Evolutionary conservation across 2,329 filamentous ascomycete species (phyloP).

Genomic region (Colletotrichum nymphaeae): DNA sequence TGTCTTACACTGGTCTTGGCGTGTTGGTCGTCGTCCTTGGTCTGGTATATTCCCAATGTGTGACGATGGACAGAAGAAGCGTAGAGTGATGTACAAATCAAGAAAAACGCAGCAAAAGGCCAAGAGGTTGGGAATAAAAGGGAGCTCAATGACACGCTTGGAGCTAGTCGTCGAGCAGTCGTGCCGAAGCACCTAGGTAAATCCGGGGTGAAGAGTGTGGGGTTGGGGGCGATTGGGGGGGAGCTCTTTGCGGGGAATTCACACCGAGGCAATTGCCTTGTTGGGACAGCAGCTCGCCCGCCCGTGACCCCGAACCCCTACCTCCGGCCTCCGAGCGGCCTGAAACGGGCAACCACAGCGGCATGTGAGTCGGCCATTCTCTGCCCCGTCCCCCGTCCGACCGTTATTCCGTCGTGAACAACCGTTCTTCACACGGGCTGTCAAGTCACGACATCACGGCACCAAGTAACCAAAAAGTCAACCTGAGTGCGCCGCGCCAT

Average conservation of each 20-base stretch:
- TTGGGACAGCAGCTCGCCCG: constrained; percentile 44
- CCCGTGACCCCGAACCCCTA: not conserved
- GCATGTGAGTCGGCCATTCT: constrained; percentile 16
- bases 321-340: constrained; percentile 9
- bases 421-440: no score
- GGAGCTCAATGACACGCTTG: not conserved
- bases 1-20: not conserved
- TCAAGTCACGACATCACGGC: no score
- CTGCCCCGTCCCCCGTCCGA: no score
- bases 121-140: not conserved
- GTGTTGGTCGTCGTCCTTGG: no score
- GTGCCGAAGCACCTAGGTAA: constrained; percentile 40
- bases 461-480: not conserved
- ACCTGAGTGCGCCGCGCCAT: not conserved
- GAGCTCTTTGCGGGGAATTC: constrained; percentile 43
- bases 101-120: not conserved
- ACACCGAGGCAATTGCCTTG: constrained; percentile 48
- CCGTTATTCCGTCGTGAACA: no score
- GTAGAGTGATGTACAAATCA: not conserved
- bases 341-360: constrained; percentile 22
- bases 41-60: no score
- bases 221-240: constrained; percentile 14
- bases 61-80: not conserved
- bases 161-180: constrained; percentile 26
- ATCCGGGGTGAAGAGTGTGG: constrained; percentile 33